phyloP scores from a whole-genome alignment of 345 rosid species.

The Gossypium sturtianum region DNA sequence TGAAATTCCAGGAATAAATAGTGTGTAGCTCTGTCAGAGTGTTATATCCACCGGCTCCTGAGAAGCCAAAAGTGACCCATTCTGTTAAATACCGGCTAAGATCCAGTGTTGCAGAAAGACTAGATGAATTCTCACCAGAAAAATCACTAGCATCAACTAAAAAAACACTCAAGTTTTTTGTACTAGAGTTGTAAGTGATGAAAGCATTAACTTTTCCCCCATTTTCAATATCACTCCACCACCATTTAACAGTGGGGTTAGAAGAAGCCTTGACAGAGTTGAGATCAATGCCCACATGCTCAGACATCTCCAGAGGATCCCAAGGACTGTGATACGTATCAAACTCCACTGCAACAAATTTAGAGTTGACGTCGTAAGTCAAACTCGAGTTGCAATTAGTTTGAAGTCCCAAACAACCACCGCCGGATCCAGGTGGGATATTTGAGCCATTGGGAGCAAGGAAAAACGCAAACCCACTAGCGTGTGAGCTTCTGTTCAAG shows the following conservation, averaged over 20 bases:
- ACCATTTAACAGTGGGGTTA: not conserved
- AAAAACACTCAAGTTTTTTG: constrained; percentile 39
- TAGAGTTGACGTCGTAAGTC: not conserved
- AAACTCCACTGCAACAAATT: constrained; percentile 35
- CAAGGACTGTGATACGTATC: not conserved
- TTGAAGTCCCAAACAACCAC: constrained; percentile 35
- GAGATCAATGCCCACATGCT: constrained; percentile 36
- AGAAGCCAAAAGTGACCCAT: constrained; percentile 41
- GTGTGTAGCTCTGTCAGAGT: not conserved
- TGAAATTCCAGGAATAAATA: constrained; percentile 38
- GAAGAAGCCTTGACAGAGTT: constrained; percentile 12
- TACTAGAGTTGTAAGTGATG: constrained; percentile 32
- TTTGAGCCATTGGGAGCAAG: constrained; percentile 25
- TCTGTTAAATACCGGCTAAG: constrained; percentile 31
- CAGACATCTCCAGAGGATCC: constrained; percentile 19
- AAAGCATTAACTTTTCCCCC: constrained; percentile 8
- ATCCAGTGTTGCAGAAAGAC: constrained; percentile 33
- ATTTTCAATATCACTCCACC: not conserved
- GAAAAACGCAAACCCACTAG: constrained; percentile 35
- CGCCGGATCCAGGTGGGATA: constrained; percentile 23
- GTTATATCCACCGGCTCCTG: constrained; percentile 28
- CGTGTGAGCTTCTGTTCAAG: not conserved
- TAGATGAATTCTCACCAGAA: constrained; percentile 17
- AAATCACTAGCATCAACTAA: constrained; percentile 20
- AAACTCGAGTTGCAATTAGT: too few relatives aligned